Evolutionary conservation across 345 rosid species (phyloP).

Genomic region (Citrus cavaleriei): DNA sequence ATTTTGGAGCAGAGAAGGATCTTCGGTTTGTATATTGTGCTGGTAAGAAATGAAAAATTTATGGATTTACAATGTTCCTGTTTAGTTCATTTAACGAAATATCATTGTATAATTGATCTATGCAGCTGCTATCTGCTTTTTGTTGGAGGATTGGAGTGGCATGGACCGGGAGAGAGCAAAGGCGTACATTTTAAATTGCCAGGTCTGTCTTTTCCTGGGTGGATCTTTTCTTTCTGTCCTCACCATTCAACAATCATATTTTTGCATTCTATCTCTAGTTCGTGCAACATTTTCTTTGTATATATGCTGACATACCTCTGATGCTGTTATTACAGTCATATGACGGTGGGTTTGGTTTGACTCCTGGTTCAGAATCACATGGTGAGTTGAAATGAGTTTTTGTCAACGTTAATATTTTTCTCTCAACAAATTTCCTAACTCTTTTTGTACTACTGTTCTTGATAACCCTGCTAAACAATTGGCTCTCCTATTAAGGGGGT

Average conservation of each 20-base stretch:
- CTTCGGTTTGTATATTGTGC: conserved; percentile 92
- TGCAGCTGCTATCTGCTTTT: conserved; percentile 79
- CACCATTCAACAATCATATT: background rate
- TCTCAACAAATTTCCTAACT: background rate
- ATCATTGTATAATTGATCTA: conserved; percentile 29
- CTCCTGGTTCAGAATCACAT: conserved; percentile 92
- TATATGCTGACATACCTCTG: conserved; percentile 16
- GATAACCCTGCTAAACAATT: background rate
- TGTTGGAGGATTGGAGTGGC: conserved; percentile 86
- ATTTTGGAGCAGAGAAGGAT: conserved; percentile 80
- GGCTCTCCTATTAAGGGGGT: background rate
- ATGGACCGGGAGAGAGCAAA: conserved; percentile 79
- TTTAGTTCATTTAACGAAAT: conserved; percentile 13
- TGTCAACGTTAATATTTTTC: background rate
- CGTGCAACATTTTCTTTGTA: background rate
- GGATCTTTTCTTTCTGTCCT: background rate
- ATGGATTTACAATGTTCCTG: conserved; percentile 1
- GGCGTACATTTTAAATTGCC: conserved; percentile 72
- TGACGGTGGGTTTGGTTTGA: conserved; percentile 97
- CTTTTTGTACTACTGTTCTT: background rate
- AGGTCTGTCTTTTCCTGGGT: conserved; percentile 38
- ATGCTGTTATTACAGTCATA: conserved; percentile 60
- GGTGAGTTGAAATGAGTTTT: conserved; percentile 57
- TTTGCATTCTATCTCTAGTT: conserved; percentile 5
- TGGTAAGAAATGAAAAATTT: conserved; percentile 49